A percentile compares a stretch with the other conserved stretches of the same genome.
phyloP scores from a whole-genome alignment of 768 basidiomycete species.

The Lactarius akahatsu region DNA sequence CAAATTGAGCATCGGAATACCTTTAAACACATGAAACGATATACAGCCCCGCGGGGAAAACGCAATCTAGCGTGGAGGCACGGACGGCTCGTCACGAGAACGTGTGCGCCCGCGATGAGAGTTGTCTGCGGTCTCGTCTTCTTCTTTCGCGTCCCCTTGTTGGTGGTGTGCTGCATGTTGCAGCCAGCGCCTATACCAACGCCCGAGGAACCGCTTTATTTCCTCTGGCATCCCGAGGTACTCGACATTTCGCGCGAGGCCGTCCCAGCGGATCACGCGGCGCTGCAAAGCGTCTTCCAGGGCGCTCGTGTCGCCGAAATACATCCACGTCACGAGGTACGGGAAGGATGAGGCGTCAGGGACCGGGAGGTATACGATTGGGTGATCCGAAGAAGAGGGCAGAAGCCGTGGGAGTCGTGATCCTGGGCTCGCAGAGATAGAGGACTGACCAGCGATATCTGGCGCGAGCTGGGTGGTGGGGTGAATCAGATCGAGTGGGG shows the following conservation, averaged over 20 bases:
- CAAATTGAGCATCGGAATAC: neutral
- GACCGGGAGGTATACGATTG: slow-evolving; percentile 69
- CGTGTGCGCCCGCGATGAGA: slow-evolving; percentile 12
- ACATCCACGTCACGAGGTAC: slow-evolving; percentile 76
- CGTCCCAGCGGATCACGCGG: slow-evolving; percentile 77
- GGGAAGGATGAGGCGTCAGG: slow-evolving; percentile 73
- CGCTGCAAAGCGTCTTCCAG: slow-evolving; percentile 68
- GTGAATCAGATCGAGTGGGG: slow-evolving; percentile 57
- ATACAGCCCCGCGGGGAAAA: neutral
- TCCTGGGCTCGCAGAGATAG: slow-evolving; percentile 43
- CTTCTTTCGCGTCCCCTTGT: slow-evolving; percentile 5
- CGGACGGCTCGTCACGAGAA: slow-evolving; percentile 13
- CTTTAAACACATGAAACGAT: neutral
- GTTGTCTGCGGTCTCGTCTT: slow-evolving; percentile 14
- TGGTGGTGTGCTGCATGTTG: slow-evolving; percentile 29
- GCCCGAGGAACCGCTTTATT: slow-evolving; percentile 73
- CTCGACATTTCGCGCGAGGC: slow-evolving; percentile 85
- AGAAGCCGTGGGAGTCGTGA: slow-evolving; percentile 65
- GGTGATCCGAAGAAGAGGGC: slow-evolving; percentile 62
- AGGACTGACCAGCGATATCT: slow-evolving; percentile 24
- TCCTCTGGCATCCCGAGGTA: slow-evolving; percentile 76
- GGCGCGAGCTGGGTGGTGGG: slow-evolving; percentile 33
- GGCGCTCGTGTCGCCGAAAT: slow-evolving; percentile 65
- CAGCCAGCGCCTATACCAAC: slow-evolving; percentile 71
- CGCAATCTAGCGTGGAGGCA: slow-evolving; percentile 16